A percentile compares a stretch with the other conserved stretches of the same genome.
These are phyloP conservation scores for Pichia sp. DNA, from an alignment of 1,139 yeast genomes.

Conservation along the genomic window DNA sequence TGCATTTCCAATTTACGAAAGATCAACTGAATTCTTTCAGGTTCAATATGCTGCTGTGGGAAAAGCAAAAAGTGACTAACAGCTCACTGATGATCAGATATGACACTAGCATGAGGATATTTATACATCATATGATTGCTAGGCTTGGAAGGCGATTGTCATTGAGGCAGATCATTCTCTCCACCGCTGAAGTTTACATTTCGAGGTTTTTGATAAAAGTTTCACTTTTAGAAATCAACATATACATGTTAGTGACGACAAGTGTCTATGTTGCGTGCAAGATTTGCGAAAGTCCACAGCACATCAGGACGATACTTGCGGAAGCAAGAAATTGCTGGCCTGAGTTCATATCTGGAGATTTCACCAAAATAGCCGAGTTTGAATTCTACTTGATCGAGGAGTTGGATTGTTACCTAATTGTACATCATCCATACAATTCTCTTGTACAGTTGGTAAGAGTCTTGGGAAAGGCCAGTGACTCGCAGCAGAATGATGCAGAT, in stretches of 20 bases:
- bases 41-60: slow-evolving; percentile 12
- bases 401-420: slow-evolving; percentile 70
- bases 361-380: slow-evolving; percentile 91
- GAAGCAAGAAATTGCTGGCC: slow-evolving; percentile 95
- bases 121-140: slow-evolving; percentile 62
- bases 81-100: slow-evolving; percentile 28
- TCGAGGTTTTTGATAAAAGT: slow-evolving; percentile 70
- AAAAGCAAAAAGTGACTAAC: slow-evolving; percentile 12
- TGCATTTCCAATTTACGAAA: slow-evolving; percentile 53
- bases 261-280: slow-evolving; percentile 88
- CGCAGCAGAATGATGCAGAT: neutral
- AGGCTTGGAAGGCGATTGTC: slow-evolving; percentile 74
- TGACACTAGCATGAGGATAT: slow-evolving; percentile 63
- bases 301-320: slow-evolving; percentile 72
- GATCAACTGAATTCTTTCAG: slow-evolving; percentile 6
- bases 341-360: slow-evolving; percentile 86
- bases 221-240: slow-evolving; percentile 74
- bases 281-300: slow-evolving; percentile 93
- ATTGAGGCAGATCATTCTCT: slow-evolving; percentile 75
- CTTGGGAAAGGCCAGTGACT: slow-evolving; percentile 29
- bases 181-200: slow-evolving; percentile 84
- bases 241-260: slow-evolving; percentile 76
- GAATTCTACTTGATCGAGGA: slow-evolving; percentile 92
- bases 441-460: slow-evolving; percentile 55
- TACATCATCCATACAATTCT: slow-evolving; percentile 87